A percentile compares a stretch with the other conserved stretches of the same genome.
phyloP scores from a whole-genome alignment of 768 basidiomycete species.

The Podaxis rugospora region DNA sequence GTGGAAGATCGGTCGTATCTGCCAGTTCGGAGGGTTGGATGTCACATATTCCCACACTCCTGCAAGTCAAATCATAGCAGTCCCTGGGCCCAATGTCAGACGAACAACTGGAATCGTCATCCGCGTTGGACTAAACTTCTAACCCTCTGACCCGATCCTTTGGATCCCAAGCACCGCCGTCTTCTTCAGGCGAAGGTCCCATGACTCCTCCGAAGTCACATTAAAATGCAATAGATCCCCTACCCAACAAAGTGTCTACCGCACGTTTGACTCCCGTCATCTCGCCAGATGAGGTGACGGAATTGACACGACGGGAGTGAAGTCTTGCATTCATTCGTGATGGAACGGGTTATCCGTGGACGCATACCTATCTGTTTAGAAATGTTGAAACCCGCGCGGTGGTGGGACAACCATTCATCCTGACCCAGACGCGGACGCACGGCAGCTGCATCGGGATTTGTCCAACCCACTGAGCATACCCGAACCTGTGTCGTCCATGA shows the following conservation, averaged over 20 bases:
- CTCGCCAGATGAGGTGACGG: conserved; percentile 95
- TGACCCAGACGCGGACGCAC: conserved; percentile 46
- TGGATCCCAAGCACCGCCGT: no score
- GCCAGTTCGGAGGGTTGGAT: no score
- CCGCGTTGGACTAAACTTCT: no score
- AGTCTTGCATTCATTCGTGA: conserved; percentile 97
- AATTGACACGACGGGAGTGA: conserved; percentile 98
- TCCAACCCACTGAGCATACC: conserved; percentile 26
- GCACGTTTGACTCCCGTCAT: conserved; percentile 90
- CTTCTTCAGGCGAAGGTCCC: no score
- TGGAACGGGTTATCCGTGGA: conserved; percentile 90
- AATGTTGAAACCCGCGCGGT: conserved; percentile 93
- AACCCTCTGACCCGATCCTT: no score
- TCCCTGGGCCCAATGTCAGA: no score
- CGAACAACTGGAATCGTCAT: no score
- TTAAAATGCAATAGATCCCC: conserved; percentile 63
- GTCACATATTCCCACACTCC: no score
- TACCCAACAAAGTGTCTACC: conserved; percentile 92
- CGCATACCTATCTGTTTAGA: conserved; percentile 90
- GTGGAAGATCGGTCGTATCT: no score
- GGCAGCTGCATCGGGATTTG: conserved; percentile 17
- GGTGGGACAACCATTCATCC: conserved; percentile 93
- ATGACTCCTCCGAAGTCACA: no score
- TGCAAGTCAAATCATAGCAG: no score
- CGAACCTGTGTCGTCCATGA: conserved; percentile 29